These are phyloP conservation scores for Psilocybe cubensis DNA, from an alignment of 768 basidiomycete genomes.

Conservation along the genomic window DNA sequence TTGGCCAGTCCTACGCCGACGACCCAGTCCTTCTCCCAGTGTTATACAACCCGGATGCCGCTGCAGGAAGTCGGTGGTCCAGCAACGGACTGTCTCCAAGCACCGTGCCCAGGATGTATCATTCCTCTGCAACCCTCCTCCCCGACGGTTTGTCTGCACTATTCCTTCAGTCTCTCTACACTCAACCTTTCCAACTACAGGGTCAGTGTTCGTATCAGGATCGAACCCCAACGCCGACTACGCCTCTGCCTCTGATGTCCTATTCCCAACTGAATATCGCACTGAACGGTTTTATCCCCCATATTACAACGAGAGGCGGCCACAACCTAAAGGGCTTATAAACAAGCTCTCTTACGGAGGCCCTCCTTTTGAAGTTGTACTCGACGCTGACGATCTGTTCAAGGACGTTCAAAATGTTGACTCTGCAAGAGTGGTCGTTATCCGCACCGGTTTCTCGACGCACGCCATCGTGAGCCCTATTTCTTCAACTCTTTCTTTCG, in stretches of 20 bases:
- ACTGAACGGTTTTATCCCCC: conserved; percentile 77
- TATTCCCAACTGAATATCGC: conserved; percentile 74
- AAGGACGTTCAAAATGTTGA: conserved; percentile 52
- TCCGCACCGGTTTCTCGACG: conserved; percentile 76
- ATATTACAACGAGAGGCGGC: conserved; percentile 63
- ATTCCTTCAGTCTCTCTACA: neutral
- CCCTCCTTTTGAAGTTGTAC: conserved; percentile 62
- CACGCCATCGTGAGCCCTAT: conserved; percentile 60
- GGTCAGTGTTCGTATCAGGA: conserved; percentile 73
- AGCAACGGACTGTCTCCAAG: conserved; percentile 57
- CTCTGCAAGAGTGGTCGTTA: conserved; percentile 52
- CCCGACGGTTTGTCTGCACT: conserved; percentile 50
- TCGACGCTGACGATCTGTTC: conserved; percentile 55
- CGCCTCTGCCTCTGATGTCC: conserved; percentile 45
- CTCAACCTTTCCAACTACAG: conserved; percentile 33
- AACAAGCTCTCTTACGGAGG: conserved; percentile 76
- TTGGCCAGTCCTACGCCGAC: conserved; percentile 67
- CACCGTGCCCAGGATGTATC: conserved; percentile 74
- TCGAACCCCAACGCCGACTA: conserved; percentile 81
- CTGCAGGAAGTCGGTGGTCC: conserved; percentile 64
- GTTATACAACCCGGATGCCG: conserved; percentile 64
- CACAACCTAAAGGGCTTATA: conserved; percentile 60
- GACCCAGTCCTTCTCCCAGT: conserved; percentile 55
- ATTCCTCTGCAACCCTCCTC: conserved; percentile 68
- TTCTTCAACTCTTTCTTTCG: neutral